Conservation (phyloP, 2,329 filamentous ascomycete species). For the Elsinoe australis region DNA sequence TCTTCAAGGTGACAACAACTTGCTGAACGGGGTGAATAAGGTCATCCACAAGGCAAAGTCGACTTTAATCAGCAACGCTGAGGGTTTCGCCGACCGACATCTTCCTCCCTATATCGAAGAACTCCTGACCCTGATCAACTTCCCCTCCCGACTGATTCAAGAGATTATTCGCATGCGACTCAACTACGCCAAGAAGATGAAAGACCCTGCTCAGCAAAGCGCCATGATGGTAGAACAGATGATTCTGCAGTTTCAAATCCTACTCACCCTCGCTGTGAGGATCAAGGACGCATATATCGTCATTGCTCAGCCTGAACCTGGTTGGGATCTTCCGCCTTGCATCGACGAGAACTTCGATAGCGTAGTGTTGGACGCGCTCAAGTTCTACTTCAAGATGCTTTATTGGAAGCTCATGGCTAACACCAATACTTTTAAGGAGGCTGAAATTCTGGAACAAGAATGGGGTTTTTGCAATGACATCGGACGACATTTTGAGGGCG, state of each 20-base stretch:
- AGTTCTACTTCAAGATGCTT: constrained; percentile 97
- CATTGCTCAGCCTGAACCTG: constrained; percentile 77
- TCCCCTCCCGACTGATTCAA: constrained; percentile 88
- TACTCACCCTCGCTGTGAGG: constrained; percentile 81
- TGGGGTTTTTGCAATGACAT: constrained; percentile 97
- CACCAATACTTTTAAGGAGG: constrained; percentile 99
- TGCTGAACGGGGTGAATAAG: constrained; percentile 72
- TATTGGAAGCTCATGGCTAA: constrained; percentile 97
- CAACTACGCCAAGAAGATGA: constrained; percentile 89
- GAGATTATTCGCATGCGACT: constrained; percentile 91
- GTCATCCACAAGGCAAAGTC: constrained; percentile 91
- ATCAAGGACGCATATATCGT: constrained; percentile 84
- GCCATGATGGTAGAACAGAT: constrained; percentile 94
- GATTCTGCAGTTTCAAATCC: constrained; percentile 91
- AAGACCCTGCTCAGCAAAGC: constrained; percentile 85
- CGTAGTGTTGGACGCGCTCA: constrained; percentile 83
- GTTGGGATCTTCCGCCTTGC: constrained; percentile 92
- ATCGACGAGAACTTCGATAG: constrained; percentile 95
- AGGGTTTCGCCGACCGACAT: constrained; percentile 78
- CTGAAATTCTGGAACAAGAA: constrained; percentile 92
- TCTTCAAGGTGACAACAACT: constrained; percentile 73
- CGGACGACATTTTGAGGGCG: constrained; percentile 80
- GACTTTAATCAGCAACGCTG: constrained; percentile 79
- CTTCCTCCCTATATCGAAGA: constrained; percentile 95
- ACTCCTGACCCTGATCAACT: constrained; percentile 90